Evolutionary conservation across 2,329 filamentous ascomycete species (phyloP).

Genomic region (Xylaria sp.): DNA sequence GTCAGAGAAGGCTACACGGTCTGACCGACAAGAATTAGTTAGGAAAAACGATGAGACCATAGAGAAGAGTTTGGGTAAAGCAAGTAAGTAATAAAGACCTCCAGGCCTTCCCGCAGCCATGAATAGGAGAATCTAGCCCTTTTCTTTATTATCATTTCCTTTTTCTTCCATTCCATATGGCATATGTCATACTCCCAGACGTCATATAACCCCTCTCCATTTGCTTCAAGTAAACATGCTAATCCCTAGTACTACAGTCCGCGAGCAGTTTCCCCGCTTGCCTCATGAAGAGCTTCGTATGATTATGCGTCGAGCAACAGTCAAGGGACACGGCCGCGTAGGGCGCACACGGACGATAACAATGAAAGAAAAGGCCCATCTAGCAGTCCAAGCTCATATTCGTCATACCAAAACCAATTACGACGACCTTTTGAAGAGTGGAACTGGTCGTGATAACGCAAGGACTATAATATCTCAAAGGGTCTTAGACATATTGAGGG

Average conservation of each 20-base stretch:
- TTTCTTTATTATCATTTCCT: background rate
- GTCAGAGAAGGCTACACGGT: conserved; percentile 12
- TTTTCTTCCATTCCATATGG: background rate
- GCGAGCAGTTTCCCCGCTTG: conserved; percentile 25
- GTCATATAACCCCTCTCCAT: background rate
- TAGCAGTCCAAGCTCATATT: conserved; percentile 32
- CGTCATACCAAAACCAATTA: conserved; percentile 35
- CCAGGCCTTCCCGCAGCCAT: background rate
- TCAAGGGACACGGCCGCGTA: conserved; percentile 29
- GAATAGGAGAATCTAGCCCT: background rate
- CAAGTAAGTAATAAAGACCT: conserved; percentile 21
- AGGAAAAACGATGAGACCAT: conserved; percentile 23
- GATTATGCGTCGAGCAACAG: conserved; percentile 23
- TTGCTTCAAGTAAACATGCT: background rate
- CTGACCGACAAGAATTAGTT: background rate
- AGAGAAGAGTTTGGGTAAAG: conserved; percentile 25
- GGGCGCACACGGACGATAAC: conserved; percentile 28
- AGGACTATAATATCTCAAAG: conserved; percentile 6
- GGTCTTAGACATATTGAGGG: background rate
- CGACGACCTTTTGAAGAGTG: conserved; percentile 20
- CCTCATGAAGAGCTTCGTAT: conserved; percentile 6
- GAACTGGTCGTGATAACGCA: conserved; percentile 14
- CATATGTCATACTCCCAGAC: background rate
- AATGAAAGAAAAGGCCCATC: conserved; percentile 18
- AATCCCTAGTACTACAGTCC: conserved; percentile 16